Conservation (phyloP, 139 green algal species). For the Chlorella sp. region DNA sequence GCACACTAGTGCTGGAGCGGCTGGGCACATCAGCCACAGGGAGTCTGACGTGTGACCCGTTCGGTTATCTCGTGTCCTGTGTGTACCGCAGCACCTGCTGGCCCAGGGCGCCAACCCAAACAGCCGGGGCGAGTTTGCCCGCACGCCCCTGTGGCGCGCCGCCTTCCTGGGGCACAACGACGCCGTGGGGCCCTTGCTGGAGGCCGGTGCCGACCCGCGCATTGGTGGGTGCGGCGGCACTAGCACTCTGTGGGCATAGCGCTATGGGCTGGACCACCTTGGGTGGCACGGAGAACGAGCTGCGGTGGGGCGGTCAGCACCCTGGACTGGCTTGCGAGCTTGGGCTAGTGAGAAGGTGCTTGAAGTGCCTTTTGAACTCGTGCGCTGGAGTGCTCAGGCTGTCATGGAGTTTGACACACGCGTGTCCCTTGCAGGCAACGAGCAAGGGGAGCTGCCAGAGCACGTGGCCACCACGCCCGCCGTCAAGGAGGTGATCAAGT, state of each 20-base stretch:
- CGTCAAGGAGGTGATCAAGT: conserved; percentile 23
- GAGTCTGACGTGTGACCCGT: too few species aligned
- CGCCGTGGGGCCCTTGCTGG: conserved; percentile 29
- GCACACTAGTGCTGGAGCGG: neutral
- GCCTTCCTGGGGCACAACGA: conserved; percentile 41
- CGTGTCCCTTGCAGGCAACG: conserved; percentile 17
- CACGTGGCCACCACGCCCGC: conserved; percentile 22
- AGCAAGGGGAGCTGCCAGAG: conserved; percentile 30
- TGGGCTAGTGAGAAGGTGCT: neutral
- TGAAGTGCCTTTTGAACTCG: neutral
- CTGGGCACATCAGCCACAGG: neutral
- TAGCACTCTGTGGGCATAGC: neutral
- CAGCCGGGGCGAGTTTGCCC: conserved; percentile 44
- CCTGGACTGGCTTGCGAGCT: too few species aligned
- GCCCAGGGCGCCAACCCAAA: conserved; percentile 35
- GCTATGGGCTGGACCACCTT: neutral
- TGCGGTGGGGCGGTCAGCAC: too few species aligned
- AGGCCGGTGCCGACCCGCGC: conserved; percentile 37
- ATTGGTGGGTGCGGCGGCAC: conserved; percentile 19
- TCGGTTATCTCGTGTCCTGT: too few species aligned
- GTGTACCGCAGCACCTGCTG: conserved; percentile 15
- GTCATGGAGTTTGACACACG: too few species aligned
- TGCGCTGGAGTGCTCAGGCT: too few species aligned
- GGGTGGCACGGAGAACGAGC: too few species aligned
- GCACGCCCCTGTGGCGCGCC: conserved; percentile 46